Percentiles rank a stretch among this genome's conserved stretches.
Evolutionary conservation across 148 eudicot genomes (phyloP).

Genomic region (Fagopyrum tataricum): DNA sequence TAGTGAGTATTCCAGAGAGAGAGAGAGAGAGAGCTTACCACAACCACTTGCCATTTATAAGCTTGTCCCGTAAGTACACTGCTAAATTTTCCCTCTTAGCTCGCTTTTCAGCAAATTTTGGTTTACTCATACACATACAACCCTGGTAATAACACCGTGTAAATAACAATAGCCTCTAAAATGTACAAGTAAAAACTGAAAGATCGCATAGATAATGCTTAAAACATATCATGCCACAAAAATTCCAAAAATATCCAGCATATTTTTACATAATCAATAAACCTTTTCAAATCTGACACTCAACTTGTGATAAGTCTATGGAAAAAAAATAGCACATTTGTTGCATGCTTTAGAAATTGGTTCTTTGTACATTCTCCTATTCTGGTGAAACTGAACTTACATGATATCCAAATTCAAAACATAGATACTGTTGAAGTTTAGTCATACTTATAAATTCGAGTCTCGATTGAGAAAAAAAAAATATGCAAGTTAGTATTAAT

Average conservation of each 20-base stretch:
- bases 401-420: background rate
- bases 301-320: background rate
- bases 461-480: background rate
- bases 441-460: background rate
- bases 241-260: background rate
- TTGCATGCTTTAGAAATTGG: background rate
- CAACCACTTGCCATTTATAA: slow-evolving; percentile 61
- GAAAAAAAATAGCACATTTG: background rate
- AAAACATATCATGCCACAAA: background rate
- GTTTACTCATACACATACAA: slow-evolving; percentile 35
- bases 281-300: background rate
- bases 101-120: slow-evolving; percentile 52
- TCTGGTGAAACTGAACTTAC: slow-evolving; percentile 3
- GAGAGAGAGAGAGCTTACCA: slow-evolving; percentile 41
- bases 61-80: slow-evolving; percentile 50
- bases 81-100: slow-evolving; percentile 58
- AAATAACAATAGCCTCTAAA: background rate
- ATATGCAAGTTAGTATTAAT: background rate
- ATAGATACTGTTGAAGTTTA: background rate
- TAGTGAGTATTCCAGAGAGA: background rate
- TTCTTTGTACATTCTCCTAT: background rate
- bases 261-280: background rate
- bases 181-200: background rate
- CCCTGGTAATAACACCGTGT: slow-evolving; percentile 31
- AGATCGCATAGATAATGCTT: background rate